These are phyloP conservation scores for Cutaneotrichosporon mucoides DNA, from an alignment of 1,284 basidiomycete species.

Conservation along the genomic window DNA sequence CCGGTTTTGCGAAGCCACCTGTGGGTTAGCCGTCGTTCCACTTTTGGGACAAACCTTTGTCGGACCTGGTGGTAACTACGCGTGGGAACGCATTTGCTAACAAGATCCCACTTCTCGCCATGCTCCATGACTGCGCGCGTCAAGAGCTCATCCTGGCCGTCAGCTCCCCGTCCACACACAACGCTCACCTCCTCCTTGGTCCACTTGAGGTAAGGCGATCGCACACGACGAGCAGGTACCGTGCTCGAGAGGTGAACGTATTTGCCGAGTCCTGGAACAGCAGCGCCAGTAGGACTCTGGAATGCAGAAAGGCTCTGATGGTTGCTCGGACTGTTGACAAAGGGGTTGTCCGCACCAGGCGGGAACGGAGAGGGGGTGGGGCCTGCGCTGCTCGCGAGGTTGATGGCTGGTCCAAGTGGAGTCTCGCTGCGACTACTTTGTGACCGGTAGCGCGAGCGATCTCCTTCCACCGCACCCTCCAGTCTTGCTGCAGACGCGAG, in stretches of 20 bases:
- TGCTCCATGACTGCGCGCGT: slow-evolving; percentile 45
- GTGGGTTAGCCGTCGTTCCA: not conserved
- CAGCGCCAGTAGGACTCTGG: slow-evolving; percentile 34
- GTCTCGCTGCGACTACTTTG: slow-evolving; percentile 13
- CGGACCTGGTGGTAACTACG: slow-evolving; percentile 48
- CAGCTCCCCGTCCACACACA: not conserved
- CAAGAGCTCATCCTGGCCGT: slow-evolving; percentile 41
- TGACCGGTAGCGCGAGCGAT: not conserved
- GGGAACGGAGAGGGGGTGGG: not conserved
- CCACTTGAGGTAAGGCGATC: slow-evolving; percentile 47
- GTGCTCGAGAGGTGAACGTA: slow-evolving; percentile 43
- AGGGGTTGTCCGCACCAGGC: slow-evolving; percentile 11
- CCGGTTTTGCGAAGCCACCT: slow-evolving; percentile 47
- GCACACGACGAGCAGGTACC: slow-evolving; percentile 39
- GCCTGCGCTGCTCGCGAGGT: slow-evolving; percentile 15
- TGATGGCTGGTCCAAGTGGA: slow-evolving; percentile 37
- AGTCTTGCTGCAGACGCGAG: slow-evolving; percentile 15
- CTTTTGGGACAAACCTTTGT: slow-evolving; percentile 28
- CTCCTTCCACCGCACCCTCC: slow-evolving; percentile 17
- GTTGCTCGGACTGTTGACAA: slow-evolving; percentile 2
- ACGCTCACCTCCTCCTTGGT: slow-evolving; percentile 44
- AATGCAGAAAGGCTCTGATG: slow-evolving; percentile 11
- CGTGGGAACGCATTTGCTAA: slow-evolving; percentile 46
- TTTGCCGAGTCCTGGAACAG: slow-evolving; percentile 45
- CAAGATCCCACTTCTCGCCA: slow-evolving; percentile 49